A percentile compares a stretch with the other conserved stretches of the same genome.
These are phyloP conservation scores for Fraxinus paxiana DNA, from an alignment of 305 asterid genomes.

Conservation along the genomic window DNA sequence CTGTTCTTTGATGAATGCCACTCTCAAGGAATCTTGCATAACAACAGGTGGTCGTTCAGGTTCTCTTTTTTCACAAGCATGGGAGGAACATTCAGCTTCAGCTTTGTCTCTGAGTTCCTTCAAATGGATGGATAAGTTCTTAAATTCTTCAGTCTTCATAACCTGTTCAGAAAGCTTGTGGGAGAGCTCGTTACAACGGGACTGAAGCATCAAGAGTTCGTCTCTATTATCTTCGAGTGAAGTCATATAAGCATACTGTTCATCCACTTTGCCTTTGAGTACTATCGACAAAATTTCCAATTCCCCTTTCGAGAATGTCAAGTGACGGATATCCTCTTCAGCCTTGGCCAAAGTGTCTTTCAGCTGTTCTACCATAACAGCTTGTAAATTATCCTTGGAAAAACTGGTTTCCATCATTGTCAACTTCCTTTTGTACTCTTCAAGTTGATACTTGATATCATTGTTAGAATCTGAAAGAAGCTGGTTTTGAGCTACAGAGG, in stretches of 20 bases:
- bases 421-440: constrained; percentile 44
- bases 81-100: constrained; percentile 58
- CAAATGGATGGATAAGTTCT: constrained; percentile 66
- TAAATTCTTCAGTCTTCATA: constrained; percentile 70
- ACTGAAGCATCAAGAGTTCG: constrained; percentile 39
- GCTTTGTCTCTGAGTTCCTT: constrained; percentile 87
- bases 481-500: constrained; percentile 44
- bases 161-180: constrained; percentile 66
- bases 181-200: constrained; percentile 51
- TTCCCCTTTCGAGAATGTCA: constrained; percentile 57
- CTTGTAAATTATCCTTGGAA: constrained; percentile 35
- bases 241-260: constrained; percentile 34
- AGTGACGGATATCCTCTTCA: constrained; percentile 46
- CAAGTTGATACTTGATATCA: constrained; percentile 35
- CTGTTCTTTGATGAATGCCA: constrained; percentile 92
- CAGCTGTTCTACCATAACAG: constrained; percentile 43
- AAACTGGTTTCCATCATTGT: constrained; percentile 24
- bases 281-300: constrained; percentile 49
- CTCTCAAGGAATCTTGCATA: constrained; percentile 72
- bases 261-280: constrained; percentile 55
- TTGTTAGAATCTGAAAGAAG: constrained; percentile 54
- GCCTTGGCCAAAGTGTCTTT: constrained; percentile 33
- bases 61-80: constrained; percentile 57
- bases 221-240: constrained; percentile 44
- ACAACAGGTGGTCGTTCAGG: constrained; percentile 55